Conservation (phyloP, 371 early-diverging fungal genomes). For the Mucor plumbeus region DNA sequence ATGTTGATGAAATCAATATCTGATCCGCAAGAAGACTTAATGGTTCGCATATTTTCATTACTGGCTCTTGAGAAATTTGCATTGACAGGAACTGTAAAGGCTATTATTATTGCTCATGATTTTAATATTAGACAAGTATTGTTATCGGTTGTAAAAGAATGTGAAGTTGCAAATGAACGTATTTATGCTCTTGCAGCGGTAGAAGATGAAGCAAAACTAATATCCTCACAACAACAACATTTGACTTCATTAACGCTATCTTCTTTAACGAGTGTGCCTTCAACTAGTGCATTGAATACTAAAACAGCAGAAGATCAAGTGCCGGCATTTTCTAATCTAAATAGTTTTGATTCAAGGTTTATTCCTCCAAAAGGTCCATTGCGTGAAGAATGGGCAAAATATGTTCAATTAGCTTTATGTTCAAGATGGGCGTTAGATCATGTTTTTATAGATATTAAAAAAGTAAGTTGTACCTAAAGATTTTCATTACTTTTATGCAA, state of each 20-base stretch:
- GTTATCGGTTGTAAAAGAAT: conserved; percentile 36
- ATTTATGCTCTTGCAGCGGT: conserved; percentile 22
- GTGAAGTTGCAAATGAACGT: conserved; percentile 36
- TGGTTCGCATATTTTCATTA: conserved; percentile 44
- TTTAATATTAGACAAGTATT: conserved; percentile 34
- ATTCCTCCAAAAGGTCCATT: conserved; percentile 44
- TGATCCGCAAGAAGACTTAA: conserved; percentile 36
- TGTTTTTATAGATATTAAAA: conserved; percentile 37
- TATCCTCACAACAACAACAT: background rate
- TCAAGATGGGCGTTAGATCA: conserved; percentile 50
- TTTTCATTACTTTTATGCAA: background rate
- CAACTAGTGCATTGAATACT: background rate
- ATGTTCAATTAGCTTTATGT: conserved; percentile 46
- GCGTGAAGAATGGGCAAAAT: conserved; percentile 47
- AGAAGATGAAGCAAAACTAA: conserved; percentile 8
- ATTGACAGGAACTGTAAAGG: conserved; percentile 44
- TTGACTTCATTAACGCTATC: conserved; percentile 1
- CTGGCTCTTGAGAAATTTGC: conserved; percentile 57
- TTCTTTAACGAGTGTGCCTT: conserved; percentile 1
- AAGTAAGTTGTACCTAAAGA: conserved; percentile 14
- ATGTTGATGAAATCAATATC: conserved; percentile 36
- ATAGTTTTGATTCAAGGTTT: conserved; percentile 25
- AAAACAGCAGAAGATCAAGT: background rate
- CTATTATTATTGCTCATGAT: conserved; percentile 34
- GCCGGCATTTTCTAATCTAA: conserved; percentile 13